phyloP scores from a whole-genome alignment of 2,329 filamentous ascomycete genomes.

The Penicillium digitatum region DNA sequence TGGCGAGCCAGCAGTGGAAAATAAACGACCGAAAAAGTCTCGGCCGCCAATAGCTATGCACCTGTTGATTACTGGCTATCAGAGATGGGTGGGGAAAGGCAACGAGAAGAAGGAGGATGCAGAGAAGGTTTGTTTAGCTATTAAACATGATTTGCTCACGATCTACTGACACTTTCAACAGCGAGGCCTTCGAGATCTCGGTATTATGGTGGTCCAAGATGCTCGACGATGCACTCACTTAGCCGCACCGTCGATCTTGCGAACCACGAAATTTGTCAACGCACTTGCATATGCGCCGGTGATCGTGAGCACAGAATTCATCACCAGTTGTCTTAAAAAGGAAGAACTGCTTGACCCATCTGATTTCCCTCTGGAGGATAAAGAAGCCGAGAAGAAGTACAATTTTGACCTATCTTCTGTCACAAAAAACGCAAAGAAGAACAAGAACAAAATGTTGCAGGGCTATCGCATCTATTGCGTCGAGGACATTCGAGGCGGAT shows the following conservation, averaged over 20 bases:
- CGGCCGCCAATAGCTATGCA: conserved; percentile 66
- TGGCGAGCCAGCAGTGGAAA: conserved; percentile 54
- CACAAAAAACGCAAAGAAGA: conserved; percentile 66
- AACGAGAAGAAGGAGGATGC: conserved; percentile 68
- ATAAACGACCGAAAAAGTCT: conserved; percentile 61
- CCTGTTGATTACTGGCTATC: conserved; percentile 78
- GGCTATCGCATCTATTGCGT: conserved; percentile 82
- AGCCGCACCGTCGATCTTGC: conserved; percentile 78
- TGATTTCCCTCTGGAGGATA: conserved; percentile 67
- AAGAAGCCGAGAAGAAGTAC: conserved; percentile 66
- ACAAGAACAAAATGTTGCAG: conserved; percentile 70
- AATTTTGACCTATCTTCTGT: conserved; percentile 66
- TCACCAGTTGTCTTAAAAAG: conserved; percentile 70
- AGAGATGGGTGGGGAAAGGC: conserved; percentile 66
- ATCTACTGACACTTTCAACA: conserved; percentile 37
- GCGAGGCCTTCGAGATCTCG: conserved; percentile 77
- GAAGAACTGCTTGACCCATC: conserved; percentile 61
- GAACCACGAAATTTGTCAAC: conserved; percentile 90
- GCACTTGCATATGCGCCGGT: conserved; percentile 76
- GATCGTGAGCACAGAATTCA: conserved; percentile 72
- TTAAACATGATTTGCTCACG: not conserved
- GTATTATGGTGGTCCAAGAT: conserved; percentile 75
- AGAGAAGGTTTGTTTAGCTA: conserved; percentile 63
- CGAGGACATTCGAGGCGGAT: conserved; percentile 71
- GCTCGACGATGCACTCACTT: conserved; percentile 75